Percentiles rank a stretch among this genome's conserved stretches.
Evolutionary conservation across 2,329 filamentous ascomycete species (phyloP).

Genomic region (Ascochyta koolunga): DNA sequence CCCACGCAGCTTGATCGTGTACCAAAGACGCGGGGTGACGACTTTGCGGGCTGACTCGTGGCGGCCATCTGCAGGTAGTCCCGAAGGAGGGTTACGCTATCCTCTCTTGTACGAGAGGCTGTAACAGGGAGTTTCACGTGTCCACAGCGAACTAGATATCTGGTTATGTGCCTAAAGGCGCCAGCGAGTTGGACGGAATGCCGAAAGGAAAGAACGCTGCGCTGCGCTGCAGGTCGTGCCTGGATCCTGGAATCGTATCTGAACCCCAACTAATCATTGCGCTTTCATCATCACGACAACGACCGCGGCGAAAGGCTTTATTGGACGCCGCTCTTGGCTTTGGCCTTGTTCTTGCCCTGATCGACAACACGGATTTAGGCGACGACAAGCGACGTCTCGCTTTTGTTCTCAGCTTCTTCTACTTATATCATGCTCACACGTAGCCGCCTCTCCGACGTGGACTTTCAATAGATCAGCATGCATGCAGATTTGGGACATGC

Average conservation of each 20-base stretch:
- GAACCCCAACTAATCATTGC: not conserved
- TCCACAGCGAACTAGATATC: not conserved
- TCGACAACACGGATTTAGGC: slow-evolving; percentile 1
- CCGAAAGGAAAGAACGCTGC: slow-evolving; percentile 1
- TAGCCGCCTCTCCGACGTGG: not conserved
- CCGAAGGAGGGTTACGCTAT: slow-evolving; percentile 6
- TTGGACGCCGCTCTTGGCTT: not conserved
- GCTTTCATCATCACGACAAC: not conserved
- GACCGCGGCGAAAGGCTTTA: not conserved
- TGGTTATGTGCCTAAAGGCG: not conserved
- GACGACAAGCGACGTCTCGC: slow-evolving; percentile 2
- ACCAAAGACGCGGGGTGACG: not conserved
- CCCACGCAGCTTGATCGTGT: slow-evolving; percentile 1
- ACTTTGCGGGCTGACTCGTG: not conserved
- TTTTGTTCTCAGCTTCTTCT: slow-evolving; percentile 1
- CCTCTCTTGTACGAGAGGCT: not conserved
- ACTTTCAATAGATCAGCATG: slow-evolving; percentile 4
- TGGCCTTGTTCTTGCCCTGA: slow-evolving; percentile 2
- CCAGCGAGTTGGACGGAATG: not conserved
- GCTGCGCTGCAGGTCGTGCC: not conserved
- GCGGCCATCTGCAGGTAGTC: not conserved
- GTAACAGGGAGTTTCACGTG: not conserved
- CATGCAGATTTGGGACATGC: not conserved
- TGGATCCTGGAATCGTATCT: not conserved
- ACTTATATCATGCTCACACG: not conserved